Evolutionary conservation across 768 basidiomycete genomes (phyloP), one percentile per base, ranked within the genome.

Genomic region (Suillus occidentalis): DNA sequence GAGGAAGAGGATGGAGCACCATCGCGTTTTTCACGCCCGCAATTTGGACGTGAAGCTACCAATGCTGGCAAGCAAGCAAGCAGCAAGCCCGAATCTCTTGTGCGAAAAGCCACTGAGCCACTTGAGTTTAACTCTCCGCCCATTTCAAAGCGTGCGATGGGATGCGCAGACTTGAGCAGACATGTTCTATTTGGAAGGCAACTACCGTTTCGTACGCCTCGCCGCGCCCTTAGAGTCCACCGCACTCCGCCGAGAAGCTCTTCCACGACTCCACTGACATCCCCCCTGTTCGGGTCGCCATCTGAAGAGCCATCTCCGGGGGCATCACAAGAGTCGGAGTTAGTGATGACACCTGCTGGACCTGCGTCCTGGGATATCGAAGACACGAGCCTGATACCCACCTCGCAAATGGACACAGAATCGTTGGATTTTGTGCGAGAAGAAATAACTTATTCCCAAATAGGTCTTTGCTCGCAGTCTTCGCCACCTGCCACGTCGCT

Each of bases 291-390:
- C 18, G 58, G 58, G 5, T 73, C 71, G 20, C 75, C 70, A 25
- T 70, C 67, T n/a, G 53, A 55, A 55, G 34, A 55, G 45, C 70
- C 71, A 36, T 73, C 69, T 9, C 69, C 65, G 37, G 37, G 66
- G 25, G 64, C 75, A 63, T 84, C 84, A 8, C 82, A 85, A 70
- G 82, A 80, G 36, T 78, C 81, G 3, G 82, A 84, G 22, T 72
- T 74, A 61, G 73, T 87, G 62, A 77, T 81, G 52, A 85, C 87
- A 1, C 87, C 89, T 13, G 62, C 82, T 37, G 77, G 83, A 28
- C 39, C 28, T 45, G 40, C 63, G 68, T 60, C 74, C 76, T 16
- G 67, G 80, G 73, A 72, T 37, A 66, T 77, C 36, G 63, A 70
- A 25, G 73, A 79, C 65, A 72, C 70, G 12, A 77, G 73, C 66